Base-by-base conservation (phyloP, 768 basidiomycete species). In the Mycena capillaripes region DNA sequence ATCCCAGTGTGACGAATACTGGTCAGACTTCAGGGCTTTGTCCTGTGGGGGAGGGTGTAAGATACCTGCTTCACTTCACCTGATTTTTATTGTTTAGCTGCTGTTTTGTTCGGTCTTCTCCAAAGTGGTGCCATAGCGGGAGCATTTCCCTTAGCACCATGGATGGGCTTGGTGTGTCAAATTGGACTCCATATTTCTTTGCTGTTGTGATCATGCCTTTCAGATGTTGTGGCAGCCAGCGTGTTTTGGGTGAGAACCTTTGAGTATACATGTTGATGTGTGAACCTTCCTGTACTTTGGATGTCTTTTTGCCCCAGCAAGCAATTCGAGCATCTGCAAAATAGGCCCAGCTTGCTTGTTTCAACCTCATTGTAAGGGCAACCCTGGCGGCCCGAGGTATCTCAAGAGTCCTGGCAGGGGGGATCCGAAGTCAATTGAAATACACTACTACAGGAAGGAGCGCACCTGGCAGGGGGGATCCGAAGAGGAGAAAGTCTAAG, bases 291-390 rank as follows among this genome's bases (percentile, higher is more conserved):
- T 32, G 12, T 11, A 57, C 55, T 2, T 44, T 60, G 29, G 59
- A 46, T 4, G n/a, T 58, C 11, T 11, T 10, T 38, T 38, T 38
- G 16, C 16, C 38, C 11, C 16, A 16, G 11, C 16, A 11, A 4
- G 34, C 36, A 12, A 36, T 2, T 30, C 14, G 7, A 21, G 14
- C 16, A 66, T 85, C 81, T 29, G 81, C 80, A 0, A 82, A 44
- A 2, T 27, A 14, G 0, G 79, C 76, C 83, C 83, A 83, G 14
- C 66, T 38, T 2, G 38, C 38, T 38, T 16, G 10, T 8, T 81
- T 79, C 0, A 81, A 40, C 61, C 75, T 78, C 64, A n/a, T n/a
- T n/a, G n/a, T n/a, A n/a, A n/a, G n/a, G n/a, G n/a, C n/a, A n/a
- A n/a, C n/a, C n/a, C n/a, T n/a, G n/a, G n/a, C n/a, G n/a, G n/a